Conservation (phyloP, 2,329 filamentous ascomycete species). For the Dactylellina parvicollis region DNA sequence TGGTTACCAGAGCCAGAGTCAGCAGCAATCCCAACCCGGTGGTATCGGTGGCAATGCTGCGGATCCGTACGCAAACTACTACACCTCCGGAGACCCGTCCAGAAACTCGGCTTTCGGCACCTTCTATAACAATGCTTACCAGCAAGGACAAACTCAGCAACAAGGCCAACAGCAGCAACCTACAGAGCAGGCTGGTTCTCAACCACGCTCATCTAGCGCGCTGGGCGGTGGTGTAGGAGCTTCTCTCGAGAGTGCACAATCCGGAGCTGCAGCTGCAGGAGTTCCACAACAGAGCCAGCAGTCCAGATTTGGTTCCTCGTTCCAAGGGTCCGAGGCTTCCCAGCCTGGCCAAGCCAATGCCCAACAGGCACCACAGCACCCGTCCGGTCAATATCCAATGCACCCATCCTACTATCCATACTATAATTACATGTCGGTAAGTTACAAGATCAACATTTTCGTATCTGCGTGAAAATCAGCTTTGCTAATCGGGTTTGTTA, state of each 20-base stretch:
- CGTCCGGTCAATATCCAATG: constrained; percentile 69
- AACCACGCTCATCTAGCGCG: constrained; percentile 80
- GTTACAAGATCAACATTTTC: constrained; percentile 67
- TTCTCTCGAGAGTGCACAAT: constrained; percentile 69
- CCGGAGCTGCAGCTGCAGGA: constrained; percentile 69
- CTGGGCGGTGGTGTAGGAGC: constrained; percentile 73
- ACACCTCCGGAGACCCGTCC: constrained; percentile 26
- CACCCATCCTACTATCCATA: constrained; percentile 70
- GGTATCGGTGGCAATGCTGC: constrained; percentile 15
- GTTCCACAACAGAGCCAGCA: constrained; percentile 85
- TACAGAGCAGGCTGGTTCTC: constrained; percentile 73
- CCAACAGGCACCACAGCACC: constrained; percentile 67
- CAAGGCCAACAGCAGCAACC: constrained; percentile 66
- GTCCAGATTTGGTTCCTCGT: constrained; percentile 45
- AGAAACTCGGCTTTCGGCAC: constrained; percentile 26
- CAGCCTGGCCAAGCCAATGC: constrained; percentile 76
- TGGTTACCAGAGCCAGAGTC: constrained; percentile 55
- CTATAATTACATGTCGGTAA: constrained; percentile 71
- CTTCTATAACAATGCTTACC: constrained; percentile 63
- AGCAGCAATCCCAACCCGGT: constrained; percentile 50
- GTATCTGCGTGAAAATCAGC: constrained; percentile 59
- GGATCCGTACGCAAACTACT: constrained; percentile 42
- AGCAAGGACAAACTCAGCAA: constrained; percentile 63
- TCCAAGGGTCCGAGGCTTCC: constrained; percentile 63
- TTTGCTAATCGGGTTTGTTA: constrained; percentile 62